Evolutionary conservation across 2,329 filamentous ascomycete species (phyloP).

Genomic region (Podosphaera aphanis): DNA sequence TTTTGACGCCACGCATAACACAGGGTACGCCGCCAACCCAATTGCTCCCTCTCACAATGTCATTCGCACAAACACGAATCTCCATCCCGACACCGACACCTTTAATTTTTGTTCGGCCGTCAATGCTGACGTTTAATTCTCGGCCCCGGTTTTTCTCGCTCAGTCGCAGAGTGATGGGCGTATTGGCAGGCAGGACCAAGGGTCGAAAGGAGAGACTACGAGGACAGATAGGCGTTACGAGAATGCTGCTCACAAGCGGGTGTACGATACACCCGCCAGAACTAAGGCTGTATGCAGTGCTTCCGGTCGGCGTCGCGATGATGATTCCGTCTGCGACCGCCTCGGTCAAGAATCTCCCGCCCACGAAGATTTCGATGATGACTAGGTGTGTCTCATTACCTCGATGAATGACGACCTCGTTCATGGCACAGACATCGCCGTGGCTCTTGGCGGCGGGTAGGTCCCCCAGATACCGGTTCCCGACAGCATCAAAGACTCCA

Average conservation of each 20-base stretch:
- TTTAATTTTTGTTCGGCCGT: slow-evolving; percentile 41
- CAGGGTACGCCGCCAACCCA: slow-evolving; percentile 73
- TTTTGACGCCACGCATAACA: slow-evolving; percentile 42
- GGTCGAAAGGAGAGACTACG: slow-evolving; percentile 81
- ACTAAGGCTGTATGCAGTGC: slow-evolving; percentile 85
- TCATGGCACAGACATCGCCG: slow-evolving; percentile 45
- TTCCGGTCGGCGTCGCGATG: slow-evolving; percentile 79
- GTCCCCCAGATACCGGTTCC: slow-evolving; percentile 28
- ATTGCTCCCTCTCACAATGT: slow-evolving; percentile 28
- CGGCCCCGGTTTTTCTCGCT: slow-evolving; percentile 58
- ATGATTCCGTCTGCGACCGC: slow-evolving; percentile 90
- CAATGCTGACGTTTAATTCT: slow-evolving; percentile 58
- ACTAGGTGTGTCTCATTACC: slow-evolving; percentile 76
- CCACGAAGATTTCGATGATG: slow-evolving; percentile 77
- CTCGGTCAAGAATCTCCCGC: slow-evolving; percentile 73
- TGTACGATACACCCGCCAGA: slow-evolving; percentile 86
- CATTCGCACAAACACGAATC: slow-evolving; percentile 70
- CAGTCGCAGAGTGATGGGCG: slow-evolving; percentile 57
- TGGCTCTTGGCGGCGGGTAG: slow-evolving; percentile 14
- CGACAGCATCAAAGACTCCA: slow-evolving; percentile 52
- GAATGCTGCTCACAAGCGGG: slow-evolving; percentile 65
- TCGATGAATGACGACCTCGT: slow-evolving; percentile 84
- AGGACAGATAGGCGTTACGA: slow-evolving; percentile 85
- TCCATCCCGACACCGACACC: slow-evolving; percentile 57
- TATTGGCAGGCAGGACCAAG: slow-evolving; percentile 67